A percentile compares a stretch with the other conserved stretches of the same genome.
These are phyloP conservation scores for Nemania sp. DNA, from an alignment of 2,329 filamentous ascomycete species.

Conservation along the genomic window DNA sequence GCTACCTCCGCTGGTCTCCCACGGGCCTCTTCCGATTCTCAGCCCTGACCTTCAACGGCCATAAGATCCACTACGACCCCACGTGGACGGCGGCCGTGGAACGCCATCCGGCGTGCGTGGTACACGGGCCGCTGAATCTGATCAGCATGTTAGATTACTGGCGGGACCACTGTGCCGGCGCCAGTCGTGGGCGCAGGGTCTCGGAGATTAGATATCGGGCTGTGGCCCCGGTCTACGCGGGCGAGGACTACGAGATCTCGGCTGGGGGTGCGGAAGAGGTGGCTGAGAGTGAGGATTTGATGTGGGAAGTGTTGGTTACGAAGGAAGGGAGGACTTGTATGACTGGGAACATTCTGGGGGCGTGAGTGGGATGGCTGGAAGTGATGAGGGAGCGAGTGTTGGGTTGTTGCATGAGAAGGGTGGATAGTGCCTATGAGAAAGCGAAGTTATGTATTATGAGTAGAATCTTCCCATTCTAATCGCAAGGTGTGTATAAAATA, in stretches of 20 bases:
- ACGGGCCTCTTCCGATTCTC: conserved; percentile 81
- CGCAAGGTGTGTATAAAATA: too few relatives aligned
- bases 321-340: conserved; percentile 54
- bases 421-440: not conserved
- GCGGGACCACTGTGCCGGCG: conserved; percentile 61
- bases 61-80: conserved; percentile 85
- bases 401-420: not conserved
- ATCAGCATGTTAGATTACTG: conserved; percentile 78
- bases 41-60: conserved; percentile 86
- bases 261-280: conserved; percentile 59
- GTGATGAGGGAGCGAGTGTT: not conserved
- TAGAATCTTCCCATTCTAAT: too few relatives aligned
- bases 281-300: conserved; percentile 45
- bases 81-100: conserved; percentile 73
- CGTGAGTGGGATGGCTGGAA: not conserved
- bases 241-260: conserved; percentile 72
- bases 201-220: conserved; percentile 73
- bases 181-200: conserved; percentile 43
- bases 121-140: conserved; percentile 84
- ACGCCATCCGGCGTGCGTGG: conserved; percentile 76
- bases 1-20: conserved; percentile 59
- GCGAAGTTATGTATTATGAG: not conserved
- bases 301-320: conserved; percentile 63
- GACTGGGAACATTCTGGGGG: conserved; percentile 51
- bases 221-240: conserved; percentile 75